Evolutionary conservation across 257 asterid genomes (phyloP).

Genomic region (Nemophila menziesii): DNA sequence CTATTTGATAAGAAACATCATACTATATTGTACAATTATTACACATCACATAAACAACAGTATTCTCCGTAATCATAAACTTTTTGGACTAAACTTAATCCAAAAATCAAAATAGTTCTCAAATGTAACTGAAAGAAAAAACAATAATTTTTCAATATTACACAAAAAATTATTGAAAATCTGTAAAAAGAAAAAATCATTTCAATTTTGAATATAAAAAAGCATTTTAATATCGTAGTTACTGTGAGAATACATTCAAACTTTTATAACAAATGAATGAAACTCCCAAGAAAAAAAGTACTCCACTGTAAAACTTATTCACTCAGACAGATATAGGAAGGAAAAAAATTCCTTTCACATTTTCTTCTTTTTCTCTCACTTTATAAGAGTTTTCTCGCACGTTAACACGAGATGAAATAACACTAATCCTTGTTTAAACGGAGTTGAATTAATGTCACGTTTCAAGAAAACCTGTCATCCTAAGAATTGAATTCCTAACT

Average conservation of each 20-base stretch:
- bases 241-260: too few species aligned
- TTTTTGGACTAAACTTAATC: too few species aligned
- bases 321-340: not conserved
- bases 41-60: not conserved
- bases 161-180: too few species aligned
- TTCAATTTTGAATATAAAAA: too few species aligned
- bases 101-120: too few species aligned
- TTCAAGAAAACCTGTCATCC: conserved; percentile 57
- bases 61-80: too few species aligned
- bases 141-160: too few species aligned
- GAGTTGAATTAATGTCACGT: not conserved
- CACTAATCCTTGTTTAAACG: too few species aligned
- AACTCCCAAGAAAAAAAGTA: not conserved
- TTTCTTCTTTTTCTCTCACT: not conserved
- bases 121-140: too few species aligned
- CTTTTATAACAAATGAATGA: not conserved
- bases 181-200: not conserved
- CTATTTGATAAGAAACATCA: not conserved
- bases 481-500: conserved; percentile 54
- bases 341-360: not conserved
- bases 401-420: too few species aligned
- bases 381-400: too few species aligned
- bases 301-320: not conserved
- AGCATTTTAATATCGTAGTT: not conserved
- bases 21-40: not conserved